Evolutionary conservation across 2,329 filamentous ascomycete genomes (phyloP), one percentile per base, ranked within the genome.

Genomic region (Lachnellula suecica): DNA sequence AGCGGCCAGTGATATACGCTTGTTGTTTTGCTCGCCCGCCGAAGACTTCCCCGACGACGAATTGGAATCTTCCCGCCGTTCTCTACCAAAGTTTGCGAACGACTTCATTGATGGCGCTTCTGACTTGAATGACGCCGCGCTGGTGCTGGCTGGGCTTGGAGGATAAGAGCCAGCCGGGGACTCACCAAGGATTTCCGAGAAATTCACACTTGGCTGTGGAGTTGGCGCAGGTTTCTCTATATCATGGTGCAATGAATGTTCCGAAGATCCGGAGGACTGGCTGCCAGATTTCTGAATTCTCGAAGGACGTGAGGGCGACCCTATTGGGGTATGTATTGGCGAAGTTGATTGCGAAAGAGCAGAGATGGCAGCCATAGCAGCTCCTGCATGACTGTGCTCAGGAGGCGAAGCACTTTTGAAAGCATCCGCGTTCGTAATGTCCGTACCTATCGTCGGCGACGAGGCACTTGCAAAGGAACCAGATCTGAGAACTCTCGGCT

Each of bases 311-410:
- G 54, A 59, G 23, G 75, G 72, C 41, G 75, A 76, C 43, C 71
- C 71, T 31, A 72, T 51, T 6, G 77, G 74, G 1, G 78, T 76
- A 11, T 73, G 72, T 6, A 70, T 65, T 1, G 82, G 79, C 1
- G 82, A 81, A 20, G 71, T 68, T n/a, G 79, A 46, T 31, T 81
- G 77, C 1, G 86, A 82, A 17, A 81, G 76, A 17, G 75, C 79
- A n/a, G 87, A 83, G 35, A 89, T 74, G 35, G 83, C 84, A 49
- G 85, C 85, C 77, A 91, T 89, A 23, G 80, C 76, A 58, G 75
- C 81, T 20, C 79, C 76, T 22, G 87, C 87, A 64, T 82, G 74
- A 53, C 75, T 76, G 45, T 83, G 76, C 34, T 84, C 79, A 2
- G 80, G 78, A 4, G 78, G 76, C 1, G 74, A 63, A 13, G 73